phyloP scores from a whole-genome alignment of 768 basidiomycete genomes.

The Kockovaella imperatae region DNA sequence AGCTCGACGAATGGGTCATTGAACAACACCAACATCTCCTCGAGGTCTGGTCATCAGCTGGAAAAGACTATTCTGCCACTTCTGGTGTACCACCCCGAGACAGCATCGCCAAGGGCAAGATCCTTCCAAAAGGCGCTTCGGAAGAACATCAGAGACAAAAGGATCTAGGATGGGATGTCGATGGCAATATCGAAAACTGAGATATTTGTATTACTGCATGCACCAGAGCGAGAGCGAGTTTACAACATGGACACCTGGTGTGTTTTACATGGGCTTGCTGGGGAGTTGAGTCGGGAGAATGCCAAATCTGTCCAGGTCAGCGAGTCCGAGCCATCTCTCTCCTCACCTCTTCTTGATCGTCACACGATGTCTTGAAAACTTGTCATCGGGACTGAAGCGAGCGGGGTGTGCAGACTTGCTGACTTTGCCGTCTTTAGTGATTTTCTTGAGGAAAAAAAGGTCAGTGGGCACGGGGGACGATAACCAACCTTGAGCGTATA shows the following conservation, averaged over 20 bases:
- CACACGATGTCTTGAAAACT: slow-evolving; percentile 94
- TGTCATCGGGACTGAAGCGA: slow-evolving; percentile 98
- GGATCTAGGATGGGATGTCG: slow-evolving; percentile 44
- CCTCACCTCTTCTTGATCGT: slow-evolving; percentile 78
- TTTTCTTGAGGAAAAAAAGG: slow-evolving; percentile 56
- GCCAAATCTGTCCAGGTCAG: slow-evolving; percentile 50
- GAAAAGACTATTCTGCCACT: slow-evolving; percentile 34
- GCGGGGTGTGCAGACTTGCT: slow-evolving; percentile 98
- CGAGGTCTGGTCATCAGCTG: slow-evolving; percentile 36
- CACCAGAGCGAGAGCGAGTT: neutral
- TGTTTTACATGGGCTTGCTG: slow-evolving; percentile 67
- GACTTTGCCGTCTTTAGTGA: slow-evolving; percentile 66
- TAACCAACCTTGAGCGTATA: slow-evolving; percentile 88
- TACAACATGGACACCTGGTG: slow-evolving; percentile 3
- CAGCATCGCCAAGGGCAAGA: slow-evolving; percentile 35
- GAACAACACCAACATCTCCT: slow-evolving; percentile 35
- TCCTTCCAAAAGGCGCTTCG: slow-evolving; percentile 31
- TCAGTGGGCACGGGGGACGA: neutral
- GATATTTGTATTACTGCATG: neutral
- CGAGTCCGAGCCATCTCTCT: neutral
- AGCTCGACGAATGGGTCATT: slow-evolving; percentile 42
- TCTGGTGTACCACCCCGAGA: slow-evolving; percentile 33
- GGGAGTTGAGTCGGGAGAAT: slow-evolving; percentile 86
- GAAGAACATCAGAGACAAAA: slow-evolving; percentile 44
- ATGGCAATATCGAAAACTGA: slow-evolving; percentile 24